phyloP scores from a whole-genome alignment of 2,329 filamentous ascomycete species.

The Colletotrichum chlorophyti region DNA sequence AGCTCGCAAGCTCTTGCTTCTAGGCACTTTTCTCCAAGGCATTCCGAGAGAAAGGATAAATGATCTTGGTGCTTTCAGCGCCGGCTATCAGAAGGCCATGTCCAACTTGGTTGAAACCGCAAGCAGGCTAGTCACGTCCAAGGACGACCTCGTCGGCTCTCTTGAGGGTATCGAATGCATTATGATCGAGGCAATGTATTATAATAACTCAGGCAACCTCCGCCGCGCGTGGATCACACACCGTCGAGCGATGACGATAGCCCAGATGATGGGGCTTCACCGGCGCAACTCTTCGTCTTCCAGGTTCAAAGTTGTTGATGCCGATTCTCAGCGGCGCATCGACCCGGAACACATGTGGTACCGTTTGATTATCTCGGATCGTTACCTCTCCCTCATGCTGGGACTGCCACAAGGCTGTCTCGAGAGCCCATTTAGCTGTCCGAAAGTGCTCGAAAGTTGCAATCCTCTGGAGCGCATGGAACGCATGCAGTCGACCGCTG shows the following conservation, averaged over 20 bases:
- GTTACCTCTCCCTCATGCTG: slow-evolving; percentile 46
- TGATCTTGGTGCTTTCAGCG: slow-evolving; percentile 26
- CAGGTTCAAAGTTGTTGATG: background rate
- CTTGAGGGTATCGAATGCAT: slow-evolving; percentile 58
- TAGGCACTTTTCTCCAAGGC: slow-evolving; percentile 45
- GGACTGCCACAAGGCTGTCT: slow-evolving; percentile 43
- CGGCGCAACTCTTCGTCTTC: background rate
- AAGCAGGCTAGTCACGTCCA: slow-evolving; percentile 46
- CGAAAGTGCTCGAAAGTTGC: slow-evolving; percentile 29
- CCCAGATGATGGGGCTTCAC: slow-evolving; percentile 49
- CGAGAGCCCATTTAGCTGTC: slow-evolving; percentile 13
- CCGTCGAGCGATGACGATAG: slow-evolving; percentile 52
- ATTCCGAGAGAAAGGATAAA: background rate
- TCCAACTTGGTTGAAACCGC: slow-evolving; percentile 36
- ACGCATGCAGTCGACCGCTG: slow-evolving; percentile 38
- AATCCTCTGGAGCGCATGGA: slow-evolving; percentile 39
- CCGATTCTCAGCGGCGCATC: too few species aligned
- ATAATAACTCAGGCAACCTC: slow-evolving; percentile 54
- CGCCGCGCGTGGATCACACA: slow-evolving; percentile 52
- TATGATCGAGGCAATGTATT: slow-evolving; percentile 54
- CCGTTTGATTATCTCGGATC: slow-evolving; percentile 44
- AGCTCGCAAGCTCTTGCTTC: slow-evolving; percentile 46
- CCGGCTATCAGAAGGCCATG: slow-evolving; percentile 35
- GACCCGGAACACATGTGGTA: slow-evolving; percentile 40
- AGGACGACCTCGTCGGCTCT: slow-evolving; percentile 52